These are phyloP conservation scores for Stylosanthes scabra DNA, from an alignment of 331 rosid species.

Conservation along the genomic window DNA sequence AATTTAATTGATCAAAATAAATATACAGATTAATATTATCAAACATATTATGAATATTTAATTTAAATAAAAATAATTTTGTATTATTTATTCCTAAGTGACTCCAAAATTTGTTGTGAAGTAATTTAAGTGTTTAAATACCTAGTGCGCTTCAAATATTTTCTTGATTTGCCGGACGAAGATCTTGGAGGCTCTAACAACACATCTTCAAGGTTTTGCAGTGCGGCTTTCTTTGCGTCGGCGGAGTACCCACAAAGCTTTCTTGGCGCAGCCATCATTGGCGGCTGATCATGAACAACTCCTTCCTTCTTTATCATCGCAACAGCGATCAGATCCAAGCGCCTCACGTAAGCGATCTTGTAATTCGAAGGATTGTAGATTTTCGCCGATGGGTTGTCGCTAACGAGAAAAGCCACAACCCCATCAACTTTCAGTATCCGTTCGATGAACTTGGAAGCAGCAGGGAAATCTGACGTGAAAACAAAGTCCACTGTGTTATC, in stretches of 20 bases:
- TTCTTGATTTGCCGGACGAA: slow-evolving; percentile 56
- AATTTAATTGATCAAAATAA: too few species aligned
- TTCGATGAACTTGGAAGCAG: slow-evolving; percentile 48
- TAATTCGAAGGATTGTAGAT: slow-evolving; percentile 44
- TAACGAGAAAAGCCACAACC: slow-evolving; percentile 32
- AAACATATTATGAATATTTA: too few species aligned
- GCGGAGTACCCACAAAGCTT: slow-evolving; percentile 37
- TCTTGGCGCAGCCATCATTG: slow-evolving; percentile 27
- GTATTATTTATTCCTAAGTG: too few species aligned
- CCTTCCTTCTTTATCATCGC: slow-evolving; percentile 51
- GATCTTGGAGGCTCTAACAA: slow-evolving; percentile 80
- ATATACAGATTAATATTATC: too few species aligned
- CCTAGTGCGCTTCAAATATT: slow-evolving; percentile 56
- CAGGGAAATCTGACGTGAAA: slow-evolving; percentile 39
- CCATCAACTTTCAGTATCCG: slow-evolving; percentile 48
- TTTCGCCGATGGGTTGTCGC: not conserved
- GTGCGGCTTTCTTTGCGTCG: slow-evolving; percentile 65
- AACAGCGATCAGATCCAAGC: slow-evolving; percentile 37
- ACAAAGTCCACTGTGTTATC: slow-evolving; percentile 46
- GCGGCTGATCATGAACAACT: not conserved
- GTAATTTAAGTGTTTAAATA: too few species aligned
- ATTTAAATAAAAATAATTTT: too few species aligned
- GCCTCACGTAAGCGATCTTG: slow-evolving; percentile 49
- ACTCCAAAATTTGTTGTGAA: too few species aligned
- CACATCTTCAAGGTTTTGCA: slow-evolving; percentile 70